phyloP scores from a whole-genome alignment of 805 yeast genomes.

The Ogataea methylovora region DNA sequence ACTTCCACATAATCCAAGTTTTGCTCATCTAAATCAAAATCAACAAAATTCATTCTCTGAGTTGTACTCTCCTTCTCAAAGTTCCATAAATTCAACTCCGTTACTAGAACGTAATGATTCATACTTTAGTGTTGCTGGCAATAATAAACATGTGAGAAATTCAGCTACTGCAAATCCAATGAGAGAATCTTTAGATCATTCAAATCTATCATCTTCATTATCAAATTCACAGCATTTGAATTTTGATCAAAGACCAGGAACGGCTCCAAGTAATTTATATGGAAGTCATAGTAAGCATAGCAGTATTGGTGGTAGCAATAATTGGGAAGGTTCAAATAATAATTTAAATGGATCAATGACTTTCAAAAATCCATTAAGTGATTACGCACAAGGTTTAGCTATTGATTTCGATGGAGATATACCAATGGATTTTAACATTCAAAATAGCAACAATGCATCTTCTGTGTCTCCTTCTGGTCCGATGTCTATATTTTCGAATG shows the following conservation, averaged over 20 bases:
- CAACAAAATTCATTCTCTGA: slow-evolving; percentile 1
- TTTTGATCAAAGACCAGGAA: neutral
- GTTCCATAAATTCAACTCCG: slow-evolving; percentile 1
- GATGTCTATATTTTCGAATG: neutral
- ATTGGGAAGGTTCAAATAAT: neutral
- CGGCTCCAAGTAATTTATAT: neutral
- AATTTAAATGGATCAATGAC: neutral
- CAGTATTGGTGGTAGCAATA: neutral
- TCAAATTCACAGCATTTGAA: too few relatives aligned
- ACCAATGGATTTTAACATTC: slow-evolving; percentile 1
- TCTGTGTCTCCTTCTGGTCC: too few relatives aligned
- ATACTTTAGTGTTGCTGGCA: neutral
- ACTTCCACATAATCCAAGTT: slow-evolving; percentile 2
- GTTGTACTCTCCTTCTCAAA: slow-evolving; percentile 2
- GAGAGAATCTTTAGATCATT: too few relatives aligned
- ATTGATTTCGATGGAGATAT: slow-evolving; percentile 5
- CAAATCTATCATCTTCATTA: too few relatives aligned
- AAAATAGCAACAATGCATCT: neutral
- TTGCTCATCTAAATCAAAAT: neutral
- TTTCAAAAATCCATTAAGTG: slow-evolving; percentile 5
- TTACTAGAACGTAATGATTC: slow-evolving; percentile 1
- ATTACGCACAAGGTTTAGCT: slow-evolving; percentile 8
- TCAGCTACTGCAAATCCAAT: neutral
- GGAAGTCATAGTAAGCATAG: neutral
- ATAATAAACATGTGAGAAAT: neutral